Percentiles rank a stretch among this genome's conserved stretches.
These are phyloP conservation scores for Cladorrhinum samala DNA, from an alignment of 495 filamentous ascomycete species.

Conservation along the genomic window DNA sequence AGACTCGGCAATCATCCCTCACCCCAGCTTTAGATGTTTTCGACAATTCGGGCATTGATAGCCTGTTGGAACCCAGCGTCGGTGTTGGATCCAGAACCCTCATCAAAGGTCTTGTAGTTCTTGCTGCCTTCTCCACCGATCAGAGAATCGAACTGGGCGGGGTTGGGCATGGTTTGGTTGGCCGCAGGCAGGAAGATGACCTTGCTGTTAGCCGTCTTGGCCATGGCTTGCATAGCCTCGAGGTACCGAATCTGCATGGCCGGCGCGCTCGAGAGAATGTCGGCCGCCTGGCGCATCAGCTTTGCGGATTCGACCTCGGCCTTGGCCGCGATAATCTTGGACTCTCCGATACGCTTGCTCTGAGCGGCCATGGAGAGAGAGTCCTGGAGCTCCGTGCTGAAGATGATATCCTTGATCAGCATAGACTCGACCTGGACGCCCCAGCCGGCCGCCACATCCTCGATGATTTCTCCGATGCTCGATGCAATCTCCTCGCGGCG, in stretches of 20 bases:
- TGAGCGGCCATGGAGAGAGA: slow-evolving; percentile 99
- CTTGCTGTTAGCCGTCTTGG: slow-evolving; percentile 90
- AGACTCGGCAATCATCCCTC: background rate
- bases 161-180: slow-evolving; percentile 56
- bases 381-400: slow-evolving; percentile 91
- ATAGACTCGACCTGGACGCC: slow-evolving; percentile 95
- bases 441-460: slow-evolving; percentile 90
- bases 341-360: slow-evolving; percentile 95
- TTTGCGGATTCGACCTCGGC: slow-evolving; percentile 97
- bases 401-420: slow-evolving; percentile 99
- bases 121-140: slow-evolving; percentile 8
- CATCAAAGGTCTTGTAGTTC: slow-evolving; percentile 20
- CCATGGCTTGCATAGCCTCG: slow-evolving; percentile 99
- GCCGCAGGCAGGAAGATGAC: slow-evolving; percentile 86
- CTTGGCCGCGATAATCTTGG: slow-evolving; percentile 93
- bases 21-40: slow-evolving; percentile 63
- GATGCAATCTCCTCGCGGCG: slow-evolving; percentile 94
- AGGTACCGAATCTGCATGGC: slow-evolving; percentile 99
- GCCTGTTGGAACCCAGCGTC: slow-evolving; percentile 68
- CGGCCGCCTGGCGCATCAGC: slow-evolving; percentile 95
- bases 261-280: slow-evolving; percentile 86
- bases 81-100: slow-evolving; percentile 3
- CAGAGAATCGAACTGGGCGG: slow-evolving; percentile 31
- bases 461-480: slow-evolving; percentile 94
- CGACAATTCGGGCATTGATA: slow-evolving; percentile 77